These are phyloP conservation scores for Aurantiochytrium sp. DNA, from an alignment of 108 stramenopile genomes.

Conservation along the genomic window DNA sequence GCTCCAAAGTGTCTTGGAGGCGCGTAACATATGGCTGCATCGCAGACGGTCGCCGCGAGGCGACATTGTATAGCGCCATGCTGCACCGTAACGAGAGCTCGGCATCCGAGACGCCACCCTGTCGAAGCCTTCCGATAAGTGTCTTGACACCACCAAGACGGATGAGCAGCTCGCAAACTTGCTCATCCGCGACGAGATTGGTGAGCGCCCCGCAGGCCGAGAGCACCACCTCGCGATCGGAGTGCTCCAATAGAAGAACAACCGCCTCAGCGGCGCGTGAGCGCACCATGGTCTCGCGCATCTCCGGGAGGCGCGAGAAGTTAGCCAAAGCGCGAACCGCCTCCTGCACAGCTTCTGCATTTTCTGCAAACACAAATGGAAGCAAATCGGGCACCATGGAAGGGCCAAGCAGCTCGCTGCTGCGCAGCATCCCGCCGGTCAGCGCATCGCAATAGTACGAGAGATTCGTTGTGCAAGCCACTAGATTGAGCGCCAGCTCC, in stretches of 20 bases:
- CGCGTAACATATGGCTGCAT: neutral
- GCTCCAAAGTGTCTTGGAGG: neutral
- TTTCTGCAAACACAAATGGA: conserved; percentile 2
- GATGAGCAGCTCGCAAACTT: neutral
- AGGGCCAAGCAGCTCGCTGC: neutral
- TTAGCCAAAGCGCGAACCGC: conserved; percentile 13
- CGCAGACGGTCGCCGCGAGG: neutral
- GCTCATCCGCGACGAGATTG: neutral
- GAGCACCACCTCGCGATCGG: neutral
- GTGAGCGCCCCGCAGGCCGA: neutral
- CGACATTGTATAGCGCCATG: neutral
- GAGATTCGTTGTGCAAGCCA: neutral
- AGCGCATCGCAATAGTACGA: neutral
- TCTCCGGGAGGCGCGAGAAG: neutral
- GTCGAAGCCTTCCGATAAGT: neutral
- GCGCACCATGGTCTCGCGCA: neutral
- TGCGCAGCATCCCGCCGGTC: neutral
- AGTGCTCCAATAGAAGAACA: neutral
- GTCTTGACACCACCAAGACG: neutral
- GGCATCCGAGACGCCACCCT: neutral
- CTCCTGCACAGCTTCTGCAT: neutral
- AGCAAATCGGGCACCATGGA: neutral
- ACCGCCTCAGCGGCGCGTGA: neutral
- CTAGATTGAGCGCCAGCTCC: neutral
- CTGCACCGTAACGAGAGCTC: neutral